A percentile compares a stretch with the other conserved stretches of the same genome.
These are phyloP conservation scores for Cytospora piceicola DNA, from an alignment of 2,329 filamentous ascomycete species.

Conservation along the genomic window DNA sequence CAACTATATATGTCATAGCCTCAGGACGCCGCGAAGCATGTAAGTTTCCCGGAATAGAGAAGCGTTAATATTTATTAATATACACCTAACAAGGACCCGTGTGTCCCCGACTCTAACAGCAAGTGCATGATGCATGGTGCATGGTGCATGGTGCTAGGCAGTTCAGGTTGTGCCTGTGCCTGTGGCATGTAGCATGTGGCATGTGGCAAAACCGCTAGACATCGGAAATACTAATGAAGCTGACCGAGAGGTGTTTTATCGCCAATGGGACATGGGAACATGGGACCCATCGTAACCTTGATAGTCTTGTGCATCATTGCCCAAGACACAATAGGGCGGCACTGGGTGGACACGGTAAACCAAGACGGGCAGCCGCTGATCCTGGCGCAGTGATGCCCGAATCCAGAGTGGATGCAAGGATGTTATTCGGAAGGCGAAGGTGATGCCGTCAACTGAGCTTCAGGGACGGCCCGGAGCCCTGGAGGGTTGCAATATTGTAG, in stretches of 20 bases:
- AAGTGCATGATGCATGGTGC: background rate
- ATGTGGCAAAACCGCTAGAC: too few relatives aligned
- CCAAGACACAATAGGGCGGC: slow-evolving; percentile 5
- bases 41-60: background rate
- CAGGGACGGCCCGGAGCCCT: slow-evolving; percentile 16
- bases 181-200: too few relatives aligned
- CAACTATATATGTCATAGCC: background rate
- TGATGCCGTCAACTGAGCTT: too few relatives aligned
- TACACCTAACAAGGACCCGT: background rate
- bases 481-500: too few relatives aligned
- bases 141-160: too few relatives aligned
- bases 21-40: background rate
- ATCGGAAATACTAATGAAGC: background rate
- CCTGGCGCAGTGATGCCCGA: slow-evolving; percentile 6
- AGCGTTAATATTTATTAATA: background rate
- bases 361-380: slow-evolving; percentile 3
- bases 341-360: background rate
- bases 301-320: slow-evolving; percentile 20
- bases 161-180: background rate
- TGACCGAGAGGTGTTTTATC: background rate
- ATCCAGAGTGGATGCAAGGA: too few relatives aligned
- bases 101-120: background rate
- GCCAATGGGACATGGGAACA: too few relatives aligned
- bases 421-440: too few relatives aligned
- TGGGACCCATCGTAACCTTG: slow-evolving; percentile 14